Conservation (phyloP, 2,329 filamentous ascomycete genomes). For the Botryosphaeria agaves region DNA sequence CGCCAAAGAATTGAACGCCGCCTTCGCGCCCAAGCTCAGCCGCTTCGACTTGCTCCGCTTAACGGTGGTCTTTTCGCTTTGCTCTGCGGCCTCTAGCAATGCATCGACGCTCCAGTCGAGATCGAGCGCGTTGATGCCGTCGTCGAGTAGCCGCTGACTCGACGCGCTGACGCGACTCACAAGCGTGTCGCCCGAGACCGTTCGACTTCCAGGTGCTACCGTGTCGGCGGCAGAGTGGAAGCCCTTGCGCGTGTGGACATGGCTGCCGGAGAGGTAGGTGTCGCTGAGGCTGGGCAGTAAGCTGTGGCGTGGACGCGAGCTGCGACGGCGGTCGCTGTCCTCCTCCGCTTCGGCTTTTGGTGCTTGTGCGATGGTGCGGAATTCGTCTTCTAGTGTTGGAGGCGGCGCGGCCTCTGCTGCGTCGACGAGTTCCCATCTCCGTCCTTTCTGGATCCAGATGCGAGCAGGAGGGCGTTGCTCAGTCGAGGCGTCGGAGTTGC, state of each 20-base stretch:
- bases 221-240: slow-evolving; percentile 28
- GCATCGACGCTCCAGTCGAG: slow-evolving; percentile 14
- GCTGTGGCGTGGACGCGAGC: slow-evolving; percentile 37
- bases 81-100: slow-evolving; percentile 5
- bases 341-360: no score
- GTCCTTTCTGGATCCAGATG: background rate
- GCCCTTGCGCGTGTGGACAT: slow-evolving; percentile 39
- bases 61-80: background rate
- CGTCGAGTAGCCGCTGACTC: slow-evolving; percentile 13
- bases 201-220: slow-evolving; percentile 21
- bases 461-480: no score
- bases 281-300: slow-evolving; percentile 52
- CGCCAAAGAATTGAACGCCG: slow-evolving; percentile 2
- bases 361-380: no score
- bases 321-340: slow-evolving; percentile 25
- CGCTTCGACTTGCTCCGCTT: slow-evolving; percentile 1
- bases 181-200: slow-evolving; percentile 25
- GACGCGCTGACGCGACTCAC: slow-evolving; percentile 11
- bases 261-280: slow-evolving; percentile 42
- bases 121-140: slow-evolving; percentile 31
- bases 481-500: no score
- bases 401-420: slow-evolving; percentile 6
- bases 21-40: background rate
- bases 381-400: slow-evolving; percentile 6
- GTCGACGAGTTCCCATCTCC: slow-evolving; percentile 4